phyloP scores from a whole-genome alignment of 2,329 filamentous ascomycete genomes.

The Arthrobotrys megalospora region DNA sequence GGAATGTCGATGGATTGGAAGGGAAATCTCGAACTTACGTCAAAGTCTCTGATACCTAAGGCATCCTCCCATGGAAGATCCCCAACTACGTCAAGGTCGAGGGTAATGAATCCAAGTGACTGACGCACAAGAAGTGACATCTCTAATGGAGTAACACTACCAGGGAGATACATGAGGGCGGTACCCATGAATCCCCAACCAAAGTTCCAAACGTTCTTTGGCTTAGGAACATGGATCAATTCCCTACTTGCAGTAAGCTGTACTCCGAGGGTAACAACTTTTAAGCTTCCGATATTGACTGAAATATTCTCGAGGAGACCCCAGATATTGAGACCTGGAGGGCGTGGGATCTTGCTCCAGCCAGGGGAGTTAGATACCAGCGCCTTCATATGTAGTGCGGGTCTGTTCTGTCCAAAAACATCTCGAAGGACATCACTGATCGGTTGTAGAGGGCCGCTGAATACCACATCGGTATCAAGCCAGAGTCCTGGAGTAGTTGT shows the following conservation, averaged over 20 bases:
- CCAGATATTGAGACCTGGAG: conserved; percentile 24
- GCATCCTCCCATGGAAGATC: conserved; percentile 24
- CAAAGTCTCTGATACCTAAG: conserved; percentile 18
- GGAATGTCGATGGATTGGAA: not conserved
- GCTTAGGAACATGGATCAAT: not conserved
- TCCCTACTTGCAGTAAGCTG: conserved; percentile 2
- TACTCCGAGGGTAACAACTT: conserved; percentile 12
- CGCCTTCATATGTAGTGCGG: conserved; percentile 25
- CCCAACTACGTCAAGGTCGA: conserved; percentile 22
- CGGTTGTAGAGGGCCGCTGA: conserved; percentile 29
- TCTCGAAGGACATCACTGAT: conserved; percentile 27
- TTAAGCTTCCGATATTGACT: conserved; percentile 2
- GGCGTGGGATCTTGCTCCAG: conserved; percentile 2
- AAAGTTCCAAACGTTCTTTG: conserved; percentile 6
- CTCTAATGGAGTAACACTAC: conserved; percentile 24
- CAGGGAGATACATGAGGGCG: conserved; percentile 14
- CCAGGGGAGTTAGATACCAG: not conserved
- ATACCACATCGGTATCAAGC: conserved; percentile 26
- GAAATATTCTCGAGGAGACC: conserved; percentile 31
- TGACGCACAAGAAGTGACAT: conserved; percentile 6
- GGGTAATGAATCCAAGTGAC: not conserved
- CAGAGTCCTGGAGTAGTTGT: conserved; percentile 14
- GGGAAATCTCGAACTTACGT: not conserved
- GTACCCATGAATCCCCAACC: conserved; percentile 33
- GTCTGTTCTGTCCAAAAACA: conserved; percentile 7